Conservation (phyloP, 257 asterid genomes). For the Nemophila menziesii region DNA sequence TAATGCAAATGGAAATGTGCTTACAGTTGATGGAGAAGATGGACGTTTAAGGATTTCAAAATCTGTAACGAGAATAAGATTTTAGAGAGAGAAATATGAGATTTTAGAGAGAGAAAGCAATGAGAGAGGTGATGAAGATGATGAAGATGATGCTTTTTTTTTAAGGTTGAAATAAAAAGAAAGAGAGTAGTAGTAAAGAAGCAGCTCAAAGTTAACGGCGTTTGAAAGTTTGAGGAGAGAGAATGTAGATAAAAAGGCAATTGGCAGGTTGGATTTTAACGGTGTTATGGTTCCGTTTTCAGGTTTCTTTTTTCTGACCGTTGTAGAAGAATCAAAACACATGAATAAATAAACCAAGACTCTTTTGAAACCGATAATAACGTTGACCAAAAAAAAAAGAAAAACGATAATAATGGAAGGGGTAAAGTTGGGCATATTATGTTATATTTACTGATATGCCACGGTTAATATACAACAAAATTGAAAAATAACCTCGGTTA, state of each 20-base stretch:
- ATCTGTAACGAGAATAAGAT: constrained; percentile 10
- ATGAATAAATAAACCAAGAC: not conserved
- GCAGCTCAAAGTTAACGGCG: constrained; percentile 3
- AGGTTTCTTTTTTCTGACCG: not conserved
- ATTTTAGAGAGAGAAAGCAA: constrained; percentile 12
- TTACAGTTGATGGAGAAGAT: not conserved
- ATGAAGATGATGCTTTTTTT: constrained; percentile 4
- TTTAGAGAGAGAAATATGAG: constrained; percentile 18
- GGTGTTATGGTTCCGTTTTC: not conserved
- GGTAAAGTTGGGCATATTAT: not conserved
- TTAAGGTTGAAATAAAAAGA: constrained; percentile 6
- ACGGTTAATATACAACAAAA: too few species aligned
- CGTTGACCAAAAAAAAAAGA: too few species aligned
- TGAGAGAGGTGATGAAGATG: not conserved
- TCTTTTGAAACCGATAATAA: not conserved
- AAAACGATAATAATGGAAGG: not conserved
- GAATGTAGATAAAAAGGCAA: not conserved
- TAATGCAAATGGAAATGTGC: not conserved
- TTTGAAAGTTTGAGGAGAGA: not conserved
- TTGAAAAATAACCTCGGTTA: too few species aligned
- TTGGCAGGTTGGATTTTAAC: not conserved
- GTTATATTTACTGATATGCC: not conserved
- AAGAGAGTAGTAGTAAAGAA: constrained; percentile 8
- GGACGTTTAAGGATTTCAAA: not conserved
- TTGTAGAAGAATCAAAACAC: not conserved